Evolutionary conservation across 2,329 filamentous ascomycete genomes (phyloP), one percentile per base, ranked within the genome.

Genomic region (Apiospora aurea): DNA sequence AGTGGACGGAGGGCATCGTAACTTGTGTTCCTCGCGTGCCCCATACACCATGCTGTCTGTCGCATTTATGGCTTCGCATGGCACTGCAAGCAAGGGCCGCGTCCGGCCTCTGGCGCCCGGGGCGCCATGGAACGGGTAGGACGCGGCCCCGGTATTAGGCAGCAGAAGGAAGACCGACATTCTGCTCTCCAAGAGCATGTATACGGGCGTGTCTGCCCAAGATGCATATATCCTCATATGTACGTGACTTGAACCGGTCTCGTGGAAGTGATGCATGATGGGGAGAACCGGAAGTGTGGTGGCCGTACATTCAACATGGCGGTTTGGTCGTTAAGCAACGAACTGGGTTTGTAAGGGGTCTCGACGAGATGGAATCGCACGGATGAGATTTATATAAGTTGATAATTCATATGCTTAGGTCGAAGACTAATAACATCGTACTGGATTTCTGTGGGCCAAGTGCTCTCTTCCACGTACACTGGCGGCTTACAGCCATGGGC

Each of bases 261-360:
- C 16, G 16, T 21, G 14, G 16, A 21, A 3, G 24, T 16, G n/a
- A 26, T 4, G n/a, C 11, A 18, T 18, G 13, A 8, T 21, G 26
- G 26, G 18, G 5, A 38, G 26, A 18, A 51, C 24, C 2, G 18
- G 46, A 47, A n/a, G 47, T 24, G n/a, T 8, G 53, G 53, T 38
- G 29, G 29, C 53, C 53, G 53, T 4, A 61, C 29, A 38, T 61
- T 61, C 53, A 61, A 61, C 53, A 61, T 61, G 53, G 8, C 29
- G 26, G 53, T 16, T 21, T 18, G 7, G 29, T 4, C 8, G 47
- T 24, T n/a, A n/a, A 24, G 8, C 46, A n/a, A 51, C 51, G 5
- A 29, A 34, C 8, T 29, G 13, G 26, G 2, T 14, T 3, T 18
- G 18, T 8, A 57, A 29, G 26, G 26, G 51, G 13, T 8, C 24